These are phyloP conservation scores for Trametes cubensis DNA, from an alignment of 768 basidiomycete species.

Conservation along the genomic window DNA sequence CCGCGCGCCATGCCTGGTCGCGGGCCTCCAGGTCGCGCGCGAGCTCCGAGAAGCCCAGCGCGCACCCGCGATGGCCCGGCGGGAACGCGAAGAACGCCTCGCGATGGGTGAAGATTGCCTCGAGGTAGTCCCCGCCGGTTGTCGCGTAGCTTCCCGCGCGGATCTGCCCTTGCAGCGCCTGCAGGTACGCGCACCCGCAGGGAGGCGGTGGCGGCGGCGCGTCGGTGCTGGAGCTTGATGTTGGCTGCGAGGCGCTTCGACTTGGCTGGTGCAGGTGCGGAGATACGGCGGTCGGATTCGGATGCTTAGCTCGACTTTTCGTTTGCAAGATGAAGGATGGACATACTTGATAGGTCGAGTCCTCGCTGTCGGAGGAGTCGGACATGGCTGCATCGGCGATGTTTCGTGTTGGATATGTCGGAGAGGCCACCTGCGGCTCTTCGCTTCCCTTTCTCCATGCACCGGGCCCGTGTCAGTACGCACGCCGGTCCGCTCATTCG, in stretches of 20 bases:
- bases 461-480: conserved; percentile 7
- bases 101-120: conserved; percentile 77
- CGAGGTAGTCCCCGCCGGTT: conserved; percentile 76
- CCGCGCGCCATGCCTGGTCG: conserved; percentile 58
- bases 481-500: neutral
- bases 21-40: conserved; percentile 64
- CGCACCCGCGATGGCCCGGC: conserved; percentile 63
- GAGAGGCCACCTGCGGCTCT: conserved; percentile 14
- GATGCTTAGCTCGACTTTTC: neutral
- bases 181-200: conserved; percentile 39
- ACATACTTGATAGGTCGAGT: conserved; percentile 31
- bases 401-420: conserved; percentile 15
- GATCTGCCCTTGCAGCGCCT: conserved; percentile 32
- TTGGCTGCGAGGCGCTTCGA: conserved; percentile 20
- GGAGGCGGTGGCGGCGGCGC: conserved; percentile 18
- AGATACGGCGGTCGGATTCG: neutral
- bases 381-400: conserved; percentile 30
- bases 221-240: conserved; percentile 23
- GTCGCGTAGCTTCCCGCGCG: conserved; percentile 44
- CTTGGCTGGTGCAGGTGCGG: conserved; percentile 8
- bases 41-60: conserved; percentile 64
- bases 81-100: conserved; percentile 67
- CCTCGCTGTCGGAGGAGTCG: conserved; percentile 33
- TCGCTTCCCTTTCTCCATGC: conserved; percentile 32
- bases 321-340: conserved; percentile 9